These are phyloP conservation scores for Gossypium lobatum DNA, from an alignment of 441 rosid genomes.

Conservation along the genomic window DNA sequence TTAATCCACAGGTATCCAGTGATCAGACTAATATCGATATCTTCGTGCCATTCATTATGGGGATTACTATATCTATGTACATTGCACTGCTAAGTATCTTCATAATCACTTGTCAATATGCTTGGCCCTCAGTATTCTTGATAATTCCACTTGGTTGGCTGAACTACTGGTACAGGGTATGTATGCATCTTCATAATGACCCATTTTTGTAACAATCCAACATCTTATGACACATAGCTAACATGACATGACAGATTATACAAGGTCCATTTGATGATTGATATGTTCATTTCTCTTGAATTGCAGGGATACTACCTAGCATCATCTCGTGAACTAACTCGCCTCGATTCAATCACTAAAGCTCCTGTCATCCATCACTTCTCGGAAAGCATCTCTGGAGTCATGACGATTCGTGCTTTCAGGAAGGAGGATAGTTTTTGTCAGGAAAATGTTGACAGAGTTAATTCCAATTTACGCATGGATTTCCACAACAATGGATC, in stretches of 20 bases:
- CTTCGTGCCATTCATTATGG: constrained; percentile 62
- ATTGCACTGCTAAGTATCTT: constrained; percentile 75
- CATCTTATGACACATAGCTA: background rate
- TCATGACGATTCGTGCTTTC: constrained; percentile 77
- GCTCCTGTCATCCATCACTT: constrained; percentile 94
- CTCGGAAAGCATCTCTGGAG: constrained; percentile 88
- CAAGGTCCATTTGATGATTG: background rate
- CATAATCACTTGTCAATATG: constrained; percentile 79
- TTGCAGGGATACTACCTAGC: constrained; percentile 76
- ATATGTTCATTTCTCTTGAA: constrained; percentile 1
- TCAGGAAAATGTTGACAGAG: constrained; percentile 66
- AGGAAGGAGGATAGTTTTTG: constrained; percentile 42
- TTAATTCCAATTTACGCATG: constrained; percentile 63
- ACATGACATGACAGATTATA: background rate
- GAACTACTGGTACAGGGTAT: constrained; percentile 83
- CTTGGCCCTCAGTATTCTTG: constrained; percentile 87
- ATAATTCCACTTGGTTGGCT: constrained; percentile 82
- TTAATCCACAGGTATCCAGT: constrained; percentile 68
- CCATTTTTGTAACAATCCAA: background rate
- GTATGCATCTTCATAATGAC: background rate
- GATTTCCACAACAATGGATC: constrained; percentile 85
- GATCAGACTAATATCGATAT: constrained; percentile 85
- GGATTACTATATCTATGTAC: constrained; percentile 59
- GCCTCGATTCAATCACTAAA: constrained; percentile 84
- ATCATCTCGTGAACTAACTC: constrained; percentile 82